Evolutionary conservation across 169 alveolate genomes (phyloP).

Genomic region (Plasmodium inui): DNA sequence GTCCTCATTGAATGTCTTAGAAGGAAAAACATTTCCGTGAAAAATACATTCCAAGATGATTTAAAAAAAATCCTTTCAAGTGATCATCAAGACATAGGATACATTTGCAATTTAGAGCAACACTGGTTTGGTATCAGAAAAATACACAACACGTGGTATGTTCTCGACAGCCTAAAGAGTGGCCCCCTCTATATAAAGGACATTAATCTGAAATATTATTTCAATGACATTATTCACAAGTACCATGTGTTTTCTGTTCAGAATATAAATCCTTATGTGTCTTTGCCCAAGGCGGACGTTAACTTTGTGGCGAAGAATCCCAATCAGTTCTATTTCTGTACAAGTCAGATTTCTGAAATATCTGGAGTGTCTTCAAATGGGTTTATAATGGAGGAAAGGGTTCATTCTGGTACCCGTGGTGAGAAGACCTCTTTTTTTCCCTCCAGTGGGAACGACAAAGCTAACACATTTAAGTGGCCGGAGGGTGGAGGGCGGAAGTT

Average conservation of each 20-base stretch:
- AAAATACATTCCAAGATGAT: constrained; percentile 73
- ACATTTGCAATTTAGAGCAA: constrained; percentile 84
- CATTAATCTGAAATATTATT: constrained; percentile 50
- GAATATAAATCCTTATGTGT: constrained; percentile 58
- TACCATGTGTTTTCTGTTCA: constrained; percentile 74
- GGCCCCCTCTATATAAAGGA: constrained; percentile 79
- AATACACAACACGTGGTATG: constrained; percentile 85
- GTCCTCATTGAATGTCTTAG: constrained; percentile 83
- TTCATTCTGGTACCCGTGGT: not conserved
- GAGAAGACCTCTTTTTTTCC: constrained; percentile 12
- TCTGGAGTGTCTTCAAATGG: constrained; percentile 24
- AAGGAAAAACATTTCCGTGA: constrained; percentile 65
- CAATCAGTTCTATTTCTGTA: constrained; percentile 62
- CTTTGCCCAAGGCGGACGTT: constrained; percentile 67
- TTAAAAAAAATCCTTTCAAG: constrained; percentile 82
- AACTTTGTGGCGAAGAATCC: constrained; percentile 59
- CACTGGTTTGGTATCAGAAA: constrained; percentile 88
- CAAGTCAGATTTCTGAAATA: constrained; percentile 50
- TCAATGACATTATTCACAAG: constrained; percentile 59
- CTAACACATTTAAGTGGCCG: constrained; percentile 64
- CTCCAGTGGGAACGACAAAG: constrained; percentile 1
- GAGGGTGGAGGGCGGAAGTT: constrained; percentile 65
- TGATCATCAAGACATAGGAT: constrained; percentile 83
- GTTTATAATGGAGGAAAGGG: constrained; percentile 43
- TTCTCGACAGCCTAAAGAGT: constrained; percentile 83